Evolutionary conservation across 2,329 filamentous ascomycete species (phyloP).

Genomic region (Alternaria brassicicola): DNA sequence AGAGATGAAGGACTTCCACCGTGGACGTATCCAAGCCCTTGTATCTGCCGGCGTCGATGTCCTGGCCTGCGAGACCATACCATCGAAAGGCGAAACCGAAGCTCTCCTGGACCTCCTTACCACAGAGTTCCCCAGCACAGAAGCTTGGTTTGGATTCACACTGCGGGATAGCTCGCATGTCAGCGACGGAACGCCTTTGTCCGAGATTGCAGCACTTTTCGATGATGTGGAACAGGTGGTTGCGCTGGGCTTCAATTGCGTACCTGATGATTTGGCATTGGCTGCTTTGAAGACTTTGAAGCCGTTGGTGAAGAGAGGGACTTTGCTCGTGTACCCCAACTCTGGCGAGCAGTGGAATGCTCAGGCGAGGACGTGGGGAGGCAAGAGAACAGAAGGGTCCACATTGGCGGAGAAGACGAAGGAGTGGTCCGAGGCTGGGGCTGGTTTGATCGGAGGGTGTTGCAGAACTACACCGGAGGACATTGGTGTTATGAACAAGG

Average conservation of each 20-base stretch:
- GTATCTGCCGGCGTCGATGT: constrained; percentile 52
- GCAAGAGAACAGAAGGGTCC: constrained; percentile 29
- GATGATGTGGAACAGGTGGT: constrained; percentile 43
- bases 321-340: constrained; percentile 54
- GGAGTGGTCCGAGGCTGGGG: constrained; percentile 48
- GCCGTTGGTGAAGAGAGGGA: constrained; percentile 36
- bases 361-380: constrained; percentile 45
- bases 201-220: constrained; percentile 41
- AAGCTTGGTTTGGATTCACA: constrained; percentile 54
- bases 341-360: constrained; percentile 57
- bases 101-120: constrained; percentile 50
- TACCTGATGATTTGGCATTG: constrained; percentile 44
- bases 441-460: constrained; percentile 55
- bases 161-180: constrained; percentile 45
- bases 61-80: constrained; percentile 56
- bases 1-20: constrained; percentile 52
- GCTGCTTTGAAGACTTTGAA: constrained; percentile 43
- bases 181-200: constrained; percentile 51
- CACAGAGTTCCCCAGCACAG: constrained; percentile 45
- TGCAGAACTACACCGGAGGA: constrained; percentile 54
- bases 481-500: constrained; percentile 43
- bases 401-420: constrained; percentile 36
- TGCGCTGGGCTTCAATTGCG: constrained; percentile 55
- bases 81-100: constrained; percentile 48
- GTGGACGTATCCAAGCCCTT: constrained; percentile 50